Evolutionary conservation across 192 early-diverging fungal genomes (phyloP).

Genomic region (Gamsiella multidivaricata): DNA sequence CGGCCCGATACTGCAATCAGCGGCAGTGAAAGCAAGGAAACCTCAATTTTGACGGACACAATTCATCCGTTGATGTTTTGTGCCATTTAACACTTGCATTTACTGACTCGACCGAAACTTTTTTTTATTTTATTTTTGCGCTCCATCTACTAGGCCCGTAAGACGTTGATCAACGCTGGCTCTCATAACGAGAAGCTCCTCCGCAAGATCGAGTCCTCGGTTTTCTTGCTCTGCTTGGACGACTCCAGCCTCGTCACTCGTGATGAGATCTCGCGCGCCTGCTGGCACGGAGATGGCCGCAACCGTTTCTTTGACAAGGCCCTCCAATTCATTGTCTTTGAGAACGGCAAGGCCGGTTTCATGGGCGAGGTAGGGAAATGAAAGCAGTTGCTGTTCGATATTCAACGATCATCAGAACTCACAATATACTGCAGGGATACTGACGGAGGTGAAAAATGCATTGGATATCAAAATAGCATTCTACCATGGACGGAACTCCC

Average conservation of each 20-base stretch:
- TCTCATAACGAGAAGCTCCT: constrained; percentile 78
- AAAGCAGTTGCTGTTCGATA: background rate
- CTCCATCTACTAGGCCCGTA: constrained; percentile 60
- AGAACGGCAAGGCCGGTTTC: constrained; percentile 98
- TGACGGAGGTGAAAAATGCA: no score
- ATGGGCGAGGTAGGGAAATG: constrained; percentile 74
- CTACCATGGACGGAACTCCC: constrained; percentile 95
- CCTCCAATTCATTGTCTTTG: constrained; percentile 95
- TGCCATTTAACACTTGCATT: no score
- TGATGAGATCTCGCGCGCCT: constrained; percentile 86
- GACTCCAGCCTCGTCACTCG: constrained; percentile 86
- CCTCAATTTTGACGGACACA: background rate
- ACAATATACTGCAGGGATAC: no score
- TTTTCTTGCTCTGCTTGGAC: constrained; percentile 93
- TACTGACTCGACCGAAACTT: no score
- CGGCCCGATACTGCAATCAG: no score
- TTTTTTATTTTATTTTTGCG: background rate
- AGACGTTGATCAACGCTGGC: constrained; percentile 70
- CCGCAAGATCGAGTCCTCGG: constrained; percentile 85
- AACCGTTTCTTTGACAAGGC: constrained; percentile 99
- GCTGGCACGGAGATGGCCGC: constrained; percentile 96
- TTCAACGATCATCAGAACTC: no score
- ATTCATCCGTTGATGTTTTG: background rate
- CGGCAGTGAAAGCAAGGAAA: no score
- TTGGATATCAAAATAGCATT: constrained; percentile 63